Evolutionary conservation across 768 basidiomycete species (phyloP), one percentile per base, ranked within the genome.

Genomic region (Termitomyces sp.): DNA sequence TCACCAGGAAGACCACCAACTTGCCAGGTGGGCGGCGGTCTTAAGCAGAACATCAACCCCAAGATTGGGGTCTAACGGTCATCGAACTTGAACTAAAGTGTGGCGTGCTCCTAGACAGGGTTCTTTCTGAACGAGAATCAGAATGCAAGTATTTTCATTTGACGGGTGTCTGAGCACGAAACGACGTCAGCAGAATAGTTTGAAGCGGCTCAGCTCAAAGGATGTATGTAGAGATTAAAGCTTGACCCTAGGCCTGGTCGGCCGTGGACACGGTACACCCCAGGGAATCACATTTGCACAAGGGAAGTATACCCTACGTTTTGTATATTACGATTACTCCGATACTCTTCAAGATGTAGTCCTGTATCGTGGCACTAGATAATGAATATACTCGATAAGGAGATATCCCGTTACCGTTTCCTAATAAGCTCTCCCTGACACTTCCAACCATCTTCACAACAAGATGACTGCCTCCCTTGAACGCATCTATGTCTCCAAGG

Each of bases 71-170:
- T n/a, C n/a, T n/a, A n/a, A n/a, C n/a, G n/a, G n/a, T n/a, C n/a
- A n/a, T n/a, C n/a, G n/a, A n/a, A n/a, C n/a, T n/a, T n/a, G n/a
- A n/a, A n/a, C n/a, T n/a, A n/a, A n/a, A n/a, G n/a, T n/a, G n/a
- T n/a, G n/a, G n/a, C n/a, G n/a, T n/a, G n/a, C n/a, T n/a, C n/a
- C n/a, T n/a, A n/a, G n/a, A n/a, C n/a, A n/a, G n/a, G 89, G 85
- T 85, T 22, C 77, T 92, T 9, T 83, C 85, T 4, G 91, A 93
- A 65, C 84, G 89, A 12, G 92, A 94, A 62, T 78, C 84, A 1
- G 91, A 94, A 66, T 83, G 84, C 28, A 85, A 87, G 62, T 84
- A 88, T 46, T 82, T 90, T 8, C 84, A 87, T 9, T 77, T 90
- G 55, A 82, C 83, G 50, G 79, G n/a, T 94, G 37, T 79, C 85